Evolutionary conservation across 148 eudicot genomes (phyloP).

Genomic region (Gaultheria prostrata): DNA sequence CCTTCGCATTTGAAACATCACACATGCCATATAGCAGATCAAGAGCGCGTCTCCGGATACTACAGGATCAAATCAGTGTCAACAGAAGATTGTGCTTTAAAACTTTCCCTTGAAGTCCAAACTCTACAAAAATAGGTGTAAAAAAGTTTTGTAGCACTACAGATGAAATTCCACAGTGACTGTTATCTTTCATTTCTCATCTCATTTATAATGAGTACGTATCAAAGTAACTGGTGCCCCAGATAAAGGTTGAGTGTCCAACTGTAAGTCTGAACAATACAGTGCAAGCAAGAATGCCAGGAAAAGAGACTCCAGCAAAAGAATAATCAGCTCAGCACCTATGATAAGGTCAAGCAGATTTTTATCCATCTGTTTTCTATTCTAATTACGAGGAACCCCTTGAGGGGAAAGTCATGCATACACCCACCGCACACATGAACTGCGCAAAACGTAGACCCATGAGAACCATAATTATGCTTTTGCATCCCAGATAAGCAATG

Average conservation of each 20-base stretch:
- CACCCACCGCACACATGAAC: neutral
- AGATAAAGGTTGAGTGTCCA: neutral
- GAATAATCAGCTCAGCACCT: slow-evolving; percentile 1
- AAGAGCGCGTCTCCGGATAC: slow-evolving; percentile 96
- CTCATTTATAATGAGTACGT: neutral
- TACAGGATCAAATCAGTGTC: slow-evolving; percentile 30
- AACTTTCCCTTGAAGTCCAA: neutral
- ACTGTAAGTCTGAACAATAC: neutral
- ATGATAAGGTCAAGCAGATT: neutral
- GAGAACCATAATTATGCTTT: neutral
- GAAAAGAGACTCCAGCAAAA: neutral
- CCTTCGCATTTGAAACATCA: slow-evolving; percentile 97
- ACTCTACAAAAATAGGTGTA: neutral
- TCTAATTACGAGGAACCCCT: no score
- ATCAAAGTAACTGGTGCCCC: neutral
- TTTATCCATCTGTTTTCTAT: no score
- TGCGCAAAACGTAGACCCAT: neutral
- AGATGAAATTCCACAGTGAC: neutral
- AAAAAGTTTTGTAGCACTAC: neutral
- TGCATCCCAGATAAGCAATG: neutral
- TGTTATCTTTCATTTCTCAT: neutral
- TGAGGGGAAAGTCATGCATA: neutral
- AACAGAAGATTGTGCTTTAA: slow-evolving; percentile 12
- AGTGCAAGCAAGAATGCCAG: neutral
- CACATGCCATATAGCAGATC: slow-evolving; percentile 99